Conservation (phyloP, 176 grass and related monocot species). For the Oryza glaberrima region DNA sequence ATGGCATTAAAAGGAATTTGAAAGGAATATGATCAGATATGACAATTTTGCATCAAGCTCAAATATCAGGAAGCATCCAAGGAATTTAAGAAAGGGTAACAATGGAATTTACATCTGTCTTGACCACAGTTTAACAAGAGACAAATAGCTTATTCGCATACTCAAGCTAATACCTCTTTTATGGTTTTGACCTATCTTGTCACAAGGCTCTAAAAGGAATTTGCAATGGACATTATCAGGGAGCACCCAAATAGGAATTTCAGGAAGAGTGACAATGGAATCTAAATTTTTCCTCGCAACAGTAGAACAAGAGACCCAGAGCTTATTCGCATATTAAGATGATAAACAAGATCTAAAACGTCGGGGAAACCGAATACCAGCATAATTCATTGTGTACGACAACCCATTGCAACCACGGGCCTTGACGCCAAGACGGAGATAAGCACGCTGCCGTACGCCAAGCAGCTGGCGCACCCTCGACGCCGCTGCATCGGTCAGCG, state of each 20-base stretch:
- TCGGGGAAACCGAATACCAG: constrained; percentile 34
- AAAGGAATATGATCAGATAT: no score
- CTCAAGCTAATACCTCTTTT: background rate
- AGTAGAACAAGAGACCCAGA: background rate
- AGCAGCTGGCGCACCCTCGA: constrained; percentile 53
- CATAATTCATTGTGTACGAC: constrained; percentile 73
- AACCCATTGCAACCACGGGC: constrained; percentile 71
- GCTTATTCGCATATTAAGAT: background rate
- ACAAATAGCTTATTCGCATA: no score
- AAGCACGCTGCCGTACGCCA: constrained; percentile 50
- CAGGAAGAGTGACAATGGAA: background rate
- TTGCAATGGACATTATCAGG: background rate
- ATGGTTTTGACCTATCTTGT: background rate
- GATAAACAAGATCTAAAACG: background rate
- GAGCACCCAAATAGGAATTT: no score
- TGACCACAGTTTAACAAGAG: no score
- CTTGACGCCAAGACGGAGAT: constrained; percentile 65
- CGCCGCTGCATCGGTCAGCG: constrained; percentile 51
- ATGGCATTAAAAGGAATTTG: no score
- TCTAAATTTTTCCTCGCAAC: background rate
- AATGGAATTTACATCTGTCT: no score
- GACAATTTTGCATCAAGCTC: no score
- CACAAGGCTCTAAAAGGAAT: background rate
- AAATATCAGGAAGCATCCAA: no score
- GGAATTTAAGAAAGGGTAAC: no score